Base-by-base conservation (phyloP, 352 stramenopile genomes). In the Phytophthora macrochlamydospora region DNA sequence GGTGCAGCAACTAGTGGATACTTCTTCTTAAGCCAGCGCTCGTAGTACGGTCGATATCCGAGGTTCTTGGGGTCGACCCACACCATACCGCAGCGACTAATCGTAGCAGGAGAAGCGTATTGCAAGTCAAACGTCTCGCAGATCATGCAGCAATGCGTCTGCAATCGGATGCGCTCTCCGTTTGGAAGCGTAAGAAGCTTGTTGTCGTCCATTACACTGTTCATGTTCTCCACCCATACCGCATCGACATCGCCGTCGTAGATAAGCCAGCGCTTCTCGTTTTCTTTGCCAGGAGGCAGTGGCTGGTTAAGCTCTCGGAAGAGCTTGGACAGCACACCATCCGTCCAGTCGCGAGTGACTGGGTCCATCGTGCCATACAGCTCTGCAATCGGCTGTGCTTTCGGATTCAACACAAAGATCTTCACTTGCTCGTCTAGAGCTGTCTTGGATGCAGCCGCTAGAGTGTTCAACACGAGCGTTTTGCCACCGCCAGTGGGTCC, bases 151-250 rank as follows among this genome's bases (percentile, higher is more conserved):
- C 93, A 98, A 68, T 98, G 91, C 1, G 81, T 90, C 63, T 98
- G 91, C 45, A 99, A 67, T 1, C 91, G 89, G 59, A 98, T 99
- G 8, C 96, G 93, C 65, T 98, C 95, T 18, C 96, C 96, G 65
- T 99, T 99, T 3, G 95, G 95, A 6, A 99, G 67, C 4, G 95
- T 99, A 0, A 99, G 76, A 48, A 99, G 66, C 61, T 97, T 97
- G 79, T 98, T 98, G 65, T 98, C 95, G 52, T 98, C 96, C 96
- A 99, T 98, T 56, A 99, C 96, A 28, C 89, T 98, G 79, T 99
- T 99, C 95, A 99, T 98, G 64, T 98, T 98, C 76, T 99, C 96
- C 50, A 99, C 94, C 96, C 96, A 99, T 18, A 98, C 86, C 0
- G 96, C 94, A 69, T 99, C 96, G 0, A 99, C 94, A 55, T 98